Percentiles rank a stretch among this genome's conserved stretches.
These are phyloP conservation scores for Rhizophora mangle DNA, from an alignment of 345 rosid species.

Conservation along the genomic window DNA sequence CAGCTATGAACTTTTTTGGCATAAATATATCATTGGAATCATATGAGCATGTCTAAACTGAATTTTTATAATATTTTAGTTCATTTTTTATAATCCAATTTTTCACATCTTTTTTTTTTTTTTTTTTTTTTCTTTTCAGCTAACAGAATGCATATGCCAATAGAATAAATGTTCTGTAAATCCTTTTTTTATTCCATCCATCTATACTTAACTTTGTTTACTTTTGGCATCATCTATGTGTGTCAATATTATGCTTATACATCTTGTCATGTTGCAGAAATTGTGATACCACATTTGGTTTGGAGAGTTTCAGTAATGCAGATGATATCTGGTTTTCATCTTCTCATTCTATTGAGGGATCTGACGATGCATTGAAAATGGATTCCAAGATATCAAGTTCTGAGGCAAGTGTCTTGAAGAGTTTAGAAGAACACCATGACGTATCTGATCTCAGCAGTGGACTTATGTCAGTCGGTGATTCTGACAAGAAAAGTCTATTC, in stretches of 20 bases:
- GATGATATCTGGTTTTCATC: constrained; percentile 73
- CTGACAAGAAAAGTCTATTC: constrained; percentile 31
- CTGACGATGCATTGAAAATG: constrained; percentile 45
- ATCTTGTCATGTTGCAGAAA: constrained; percentile 45
- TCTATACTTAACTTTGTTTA: not conserved
- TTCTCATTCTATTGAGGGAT: constrained; percentile 47
- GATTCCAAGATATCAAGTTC: constrained; percentile 37
- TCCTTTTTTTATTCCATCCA: too few species aligned
- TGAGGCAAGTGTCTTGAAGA: constrained; percentile 30
- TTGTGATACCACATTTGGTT: constrained; percentile 76
- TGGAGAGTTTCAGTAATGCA: constrained; percentile 61
- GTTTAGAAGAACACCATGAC: constrained; percentile 35
- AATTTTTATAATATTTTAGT: too few species aligned
- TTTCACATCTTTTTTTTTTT: too few species aligned
- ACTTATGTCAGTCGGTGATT: constrained; percentile 34
- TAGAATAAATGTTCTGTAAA: too few species aligned
- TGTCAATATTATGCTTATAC: not conserved
- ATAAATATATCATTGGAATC: not conserved
- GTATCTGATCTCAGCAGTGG: constrained; percentile 34
- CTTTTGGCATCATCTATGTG: not conserved
- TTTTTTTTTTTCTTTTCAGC: too few species aligned
- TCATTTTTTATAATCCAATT: too few species aligned
- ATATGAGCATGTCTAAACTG: not conserved
- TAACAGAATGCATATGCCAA: too few species aligned
- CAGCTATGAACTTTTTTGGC: not conserved